Evolutionary conservation across 139 green algal species (phyloP).

Genomic region (Chlamydomonas urium): DNA sequence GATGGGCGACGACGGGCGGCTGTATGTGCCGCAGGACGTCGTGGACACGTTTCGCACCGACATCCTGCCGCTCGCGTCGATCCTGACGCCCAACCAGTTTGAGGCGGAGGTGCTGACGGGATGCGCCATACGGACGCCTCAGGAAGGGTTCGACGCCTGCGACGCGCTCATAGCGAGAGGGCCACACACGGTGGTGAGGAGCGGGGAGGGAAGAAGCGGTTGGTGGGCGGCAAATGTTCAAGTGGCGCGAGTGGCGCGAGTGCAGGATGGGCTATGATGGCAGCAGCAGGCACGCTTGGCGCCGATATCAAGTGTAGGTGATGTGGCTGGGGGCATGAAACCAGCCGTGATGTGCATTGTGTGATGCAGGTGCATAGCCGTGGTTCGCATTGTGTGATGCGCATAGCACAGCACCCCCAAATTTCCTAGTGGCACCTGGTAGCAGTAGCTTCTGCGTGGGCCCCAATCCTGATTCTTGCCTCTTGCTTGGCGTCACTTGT

Average conservation of each 20-base stretch:
- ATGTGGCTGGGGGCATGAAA: too few relatives aligned
- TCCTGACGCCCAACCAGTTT: slow-evolving; percentile 89
- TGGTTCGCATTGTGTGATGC: not conserved
- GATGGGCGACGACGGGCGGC: slow-evolving; percentile 80
- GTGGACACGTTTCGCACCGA: slow-evolving; percentile 57
- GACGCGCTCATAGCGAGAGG: slow-evolving; percentile 55
- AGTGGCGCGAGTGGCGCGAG: too few relatives aligned
- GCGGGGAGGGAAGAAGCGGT: too few relatives aligned
- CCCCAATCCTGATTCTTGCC: too few relatives aligned
- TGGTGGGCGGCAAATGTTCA: too few relatives aligned
- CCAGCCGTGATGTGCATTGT: not conserved
- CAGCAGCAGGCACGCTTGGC: too few relatives aligned
- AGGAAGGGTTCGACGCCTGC: slow-evolving; percentile 57
- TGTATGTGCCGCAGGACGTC: slow-evolving; percentile 79
- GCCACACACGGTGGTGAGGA: slow-evolving; percentile 69
- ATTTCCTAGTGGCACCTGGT: not conserved
- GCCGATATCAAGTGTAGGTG: too few relatives aligned
- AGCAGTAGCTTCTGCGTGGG: too few relatives aligned
- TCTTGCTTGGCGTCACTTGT: too few relatives aligned
- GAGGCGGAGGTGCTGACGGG: slow-evolving; percentile 82
- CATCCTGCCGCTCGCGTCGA: slow-evolving; percentile 63
- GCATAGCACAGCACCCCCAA: not conserved
- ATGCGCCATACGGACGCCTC: slow-evolving; percentile 44
- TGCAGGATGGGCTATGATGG: too few relatives aligned
- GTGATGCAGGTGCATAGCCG: slow-evolving; percentile 1